Percentiles rank a stretch among this genome's conserved stretches.
Evolutionary conservation across 1,284 basidiomycete species (phyloP).

Genomic region (Waitea zeae): DNA sequence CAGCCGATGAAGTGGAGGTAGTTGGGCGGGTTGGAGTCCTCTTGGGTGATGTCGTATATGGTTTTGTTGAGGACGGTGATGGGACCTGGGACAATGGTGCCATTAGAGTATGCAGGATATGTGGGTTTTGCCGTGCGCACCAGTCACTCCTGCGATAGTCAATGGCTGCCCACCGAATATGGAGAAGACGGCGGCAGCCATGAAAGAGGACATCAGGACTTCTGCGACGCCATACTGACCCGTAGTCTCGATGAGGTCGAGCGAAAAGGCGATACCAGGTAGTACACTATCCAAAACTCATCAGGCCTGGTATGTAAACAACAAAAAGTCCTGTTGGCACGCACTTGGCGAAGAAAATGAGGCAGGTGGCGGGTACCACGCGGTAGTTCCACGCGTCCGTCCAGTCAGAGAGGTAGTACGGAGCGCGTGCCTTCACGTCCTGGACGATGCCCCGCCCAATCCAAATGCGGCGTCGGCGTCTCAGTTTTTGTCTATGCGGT

Average conservation of each 20-base stretch:
- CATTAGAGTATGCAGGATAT: constrained; percentile 1
- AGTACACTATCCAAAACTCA: constrained; percentile 59
- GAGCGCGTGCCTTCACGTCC: constrained; percentile 63
- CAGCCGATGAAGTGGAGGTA: constrained; percentile 84
- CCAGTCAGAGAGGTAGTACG: constrained; percentile 81
- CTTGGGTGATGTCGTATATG: constrained; percentile 62
- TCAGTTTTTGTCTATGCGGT: too few relatives aligned
- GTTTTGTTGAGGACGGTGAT: constrained; percentile 89
- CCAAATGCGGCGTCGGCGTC: too few relatives aligned
- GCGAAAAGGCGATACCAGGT: constrained; percentile 83
- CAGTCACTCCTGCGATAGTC: constrained; percentile 88
- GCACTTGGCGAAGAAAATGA: constrained; percentile 71
- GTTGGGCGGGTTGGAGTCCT: constrained; percentile 33
- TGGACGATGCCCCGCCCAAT: constrained; percentile 59
- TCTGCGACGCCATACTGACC: constrained; percentile 84
- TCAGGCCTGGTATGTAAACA: constrained; percentile 2
- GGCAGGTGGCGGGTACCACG: constrained; percentile 55
- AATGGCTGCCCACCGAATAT: constrained; percentile 84
- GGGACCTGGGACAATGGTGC: too few relatives aligned
- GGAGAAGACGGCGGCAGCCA: constrained; percentile 86
- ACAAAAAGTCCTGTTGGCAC: constrained; percentile 10
- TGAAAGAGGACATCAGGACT: constrained; percentile 64
- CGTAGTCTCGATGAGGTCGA: constrained; percentile 88
- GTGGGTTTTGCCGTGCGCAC: constrained; percentile 18
- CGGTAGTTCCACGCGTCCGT: constrained; percentile 80